phyloP scores from a whole-genome alignment of 345 rosid species.

The Eucalyptus fibrosa region DNA sequence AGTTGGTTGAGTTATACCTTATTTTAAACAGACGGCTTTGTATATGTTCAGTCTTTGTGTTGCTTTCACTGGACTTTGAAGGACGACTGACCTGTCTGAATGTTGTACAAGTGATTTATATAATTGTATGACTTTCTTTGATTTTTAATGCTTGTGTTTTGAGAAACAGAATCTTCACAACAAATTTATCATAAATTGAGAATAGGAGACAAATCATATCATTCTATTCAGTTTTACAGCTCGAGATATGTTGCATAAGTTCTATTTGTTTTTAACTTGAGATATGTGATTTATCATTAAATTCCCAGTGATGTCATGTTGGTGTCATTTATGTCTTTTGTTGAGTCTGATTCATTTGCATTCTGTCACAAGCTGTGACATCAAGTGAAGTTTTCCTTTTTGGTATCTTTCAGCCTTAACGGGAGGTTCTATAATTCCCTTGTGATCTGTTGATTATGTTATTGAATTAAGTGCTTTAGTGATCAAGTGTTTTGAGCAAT shows the following conservation, averaged over 20 bases:
- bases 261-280: background rate
- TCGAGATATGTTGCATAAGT: background rate
- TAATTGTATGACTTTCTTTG: background rate
- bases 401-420: background rate
- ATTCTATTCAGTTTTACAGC: background rate
- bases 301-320: background rate
- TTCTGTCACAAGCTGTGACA: background rate
- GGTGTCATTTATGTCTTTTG: background rate
- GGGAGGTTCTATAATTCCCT: background rate
- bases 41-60: background rate
- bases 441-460: background rate
- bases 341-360: background rate
- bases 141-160: background rate
- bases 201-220: background rate
- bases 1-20: slow-evolving; percentile 4
- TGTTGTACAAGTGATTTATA: background rate
- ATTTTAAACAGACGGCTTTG: background rate
- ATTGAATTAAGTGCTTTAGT: background rate
- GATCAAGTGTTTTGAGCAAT: background rate
- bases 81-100: background rate
- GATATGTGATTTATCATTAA: background rate
- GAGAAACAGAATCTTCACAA: background rate
- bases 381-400: background rate
- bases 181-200: background rate
- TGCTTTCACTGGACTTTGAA: background rate